These are phyloP conservation scores for Gloeophyllum trabeum DNA, from an alignment of 768 basidiomycete species.

Conservation along the genomic window DNA sequence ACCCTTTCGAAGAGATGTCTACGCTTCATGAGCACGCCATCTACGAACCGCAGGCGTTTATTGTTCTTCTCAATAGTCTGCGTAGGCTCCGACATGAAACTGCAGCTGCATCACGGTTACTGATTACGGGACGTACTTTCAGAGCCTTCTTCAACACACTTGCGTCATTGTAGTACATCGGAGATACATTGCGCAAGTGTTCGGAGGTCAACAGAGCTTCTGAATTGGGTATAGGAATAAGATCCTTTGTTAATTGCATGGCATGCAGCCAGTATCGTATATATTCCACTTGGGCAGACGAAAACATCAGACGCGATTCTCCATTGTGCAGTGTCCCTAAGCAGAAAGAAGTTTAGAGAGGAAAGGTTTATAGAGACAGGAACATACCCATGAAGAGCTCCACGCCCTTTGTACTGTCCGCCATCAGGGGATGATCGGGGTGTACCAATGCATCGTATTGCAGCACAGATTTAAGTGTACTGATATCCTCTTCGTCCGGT, in stretches of 20 bases:
- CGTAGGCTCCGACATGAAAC: neutral
- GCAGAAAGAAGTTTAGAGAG: neutral
- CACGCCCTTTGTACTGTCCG: constrained; percentile 50
- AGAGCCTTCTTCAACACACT: constrained; percentile 43
- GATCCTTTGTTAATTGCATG: constrained; percentile 50
- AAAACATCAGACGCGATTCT: constrained; percentile 71
- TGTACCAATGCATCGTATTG: constrained; percentile 62
- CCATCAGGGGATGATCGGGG: constrained; percentile 60
- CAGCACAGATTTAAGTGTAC: constrained; percentile 57
- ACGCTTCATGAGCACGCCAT: constrained; percentile 39
- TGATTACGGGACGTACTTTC: constrained; percentile 31
- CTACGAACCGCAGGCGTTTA: constrained; percentile 59
- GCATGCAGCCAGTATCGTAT: constrained; percentile 75
- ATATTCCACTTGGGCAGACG: constrained; percentile 80
- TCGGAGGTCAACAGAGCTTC: constrained; percentile 59
- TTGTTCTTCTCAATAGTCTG: constrained; percentile 79
- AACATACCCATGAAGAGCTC: constrained; percentile 58
- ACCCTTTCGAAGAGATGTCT: constrained; percentile 60
- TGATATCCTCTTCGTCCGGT: constrained; percentile 45
- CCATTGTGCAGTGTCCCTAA: constrained; percentile 59
- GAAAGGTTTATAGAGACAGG: neutral
- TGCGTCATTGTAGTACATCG: constrained; percentile 43
- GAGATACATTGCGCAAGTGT: constrained; percentile 46
- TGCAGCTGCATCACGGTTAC: neutral
- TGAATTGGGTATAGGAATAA: constrained; percentile 67